Percentiles rank a stretch among this genome's conserved stretches.
These are phyloP conservation scores for Eucalyptus rudis DNA, from an alignment of 345 rosid species.

Conservation along the genomic window DNA sequence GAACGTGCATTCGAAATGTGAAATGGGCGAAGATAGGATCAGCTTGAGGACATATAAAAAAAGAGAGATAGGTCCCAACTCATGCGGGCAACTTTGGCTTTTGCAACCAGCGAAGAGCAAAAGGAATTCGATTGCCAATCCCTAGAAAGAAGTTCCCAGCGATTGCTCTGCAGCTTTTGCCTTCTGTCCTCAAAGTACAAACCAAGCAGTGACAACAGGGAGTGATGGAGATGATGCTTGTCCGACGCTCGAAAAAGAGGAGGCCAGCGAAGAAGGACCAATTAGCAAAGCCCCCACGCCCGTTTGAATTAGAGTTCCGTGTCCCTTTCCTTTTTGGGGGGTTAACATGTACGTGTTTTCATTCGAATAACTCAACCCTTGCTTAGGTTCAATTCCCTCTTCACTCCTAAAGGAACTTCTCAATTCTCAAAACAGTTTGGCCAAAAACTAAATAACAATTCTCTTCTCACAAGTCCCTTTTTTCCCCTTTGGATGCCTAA, in stretches of 20 bases:
- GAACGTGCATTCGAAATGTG: not conserved
- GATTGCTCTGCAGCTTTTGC: not conserved
- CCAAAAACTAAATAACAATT: not conserved
- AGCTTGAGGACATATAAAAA: not conserved
- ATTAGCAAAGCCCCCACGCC: not conserved
- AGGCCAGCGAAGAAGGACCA: not conserved
- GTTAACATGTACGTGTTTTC: not conserved
- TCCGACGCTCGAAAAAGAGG: not conserved
- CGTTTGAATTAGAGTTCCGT: not conserved
- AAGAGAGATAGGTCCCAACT: not conserved
- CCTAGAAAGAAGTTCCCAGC: not conserved
- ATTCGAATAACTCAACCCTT: not conserved
- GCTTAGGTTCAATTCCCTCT: not conserved
- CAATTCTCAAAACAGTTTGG: not conserved
- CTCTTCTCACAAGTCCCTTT: not conserved
- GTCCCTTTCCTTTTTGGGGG: not conserved
- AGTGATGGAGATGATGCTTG: not conserved
- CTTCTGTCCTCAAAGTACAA: not conserved
- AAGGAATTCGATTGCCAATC: not conserved
- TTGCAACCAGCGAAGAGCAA: not conserved
- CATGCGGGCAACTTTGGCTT: not conserved
- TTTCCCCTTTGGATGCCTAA: not conserved
- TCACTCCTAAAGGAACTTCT: not conserved
- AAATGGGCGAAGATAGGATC: not conserved
- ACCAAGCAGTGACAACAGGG: not conserved